These are phyloP conservation scores for Pneumocystis sp. DNA, from an alignment of 1,139 yeast species.

Conservation along the genomic window DNA sequence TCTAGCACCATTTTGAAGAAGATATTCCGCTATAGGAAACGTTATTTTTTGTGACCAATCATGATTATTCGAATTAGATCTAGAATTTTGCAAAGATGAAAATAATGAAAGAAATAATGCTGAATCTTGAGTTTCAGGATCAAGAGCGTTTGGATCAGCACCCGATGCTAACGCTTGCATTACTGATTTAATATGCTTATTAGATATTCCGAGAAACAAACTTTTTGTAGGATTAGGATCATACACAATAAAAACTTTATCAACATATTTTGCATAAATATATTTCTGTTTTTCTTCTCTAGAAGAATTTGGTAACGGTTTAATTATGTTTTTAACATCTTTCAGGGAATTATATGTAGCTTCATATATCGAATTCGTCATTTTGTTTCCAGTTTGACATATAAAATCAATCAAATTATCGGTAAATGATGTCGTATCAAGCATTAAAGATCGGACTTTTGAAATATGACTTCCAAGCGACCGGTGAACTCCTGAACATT, in stretches of 20 bases:
- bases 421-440: conserved; percentile 56
- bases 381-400: conserved; percentile 48
- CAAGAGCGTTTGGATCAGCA: conserved; percentile 25
- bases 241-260: conserved; percentile 25
- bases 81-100: conserved; percentile 6
- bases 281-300: conserved; percentile 16
- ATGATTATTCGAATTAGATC: conserved; percentile 7
- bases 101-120: conserved; percentile 8
- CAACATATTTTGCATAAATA: conserved; percentile 30
- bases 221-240: conserved; percentile 25
- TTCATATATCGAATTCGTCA: conserved; percentile 47
- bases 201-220: conserved; percentile 24
- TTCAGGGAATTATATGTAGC: conserved; percentile 31
- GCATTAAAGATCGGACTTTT: conserved; percentile 61
- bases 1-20: conserved; percentile 48
- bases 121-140: conserved; percentile 4
- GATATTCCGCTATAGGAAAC: conserved; percentile 62
- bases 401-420: conserved; percentile 44
- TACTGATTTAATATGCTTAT: conserved; percentile 22
- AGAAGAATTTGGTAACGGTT: conserved; percentile 16
- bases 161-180: conserved; percentile 28
- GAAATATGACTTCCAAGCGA: conserved; percentile 62
- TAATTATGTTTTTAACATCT: conserved; percentile 27
- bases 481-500: conserved; percentile 67
- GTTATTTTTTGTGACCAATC: conserved; percentile 11